Base-by-base conservation (phyloP, 164 flowering plant genomes). In the Stephania yunnanensis region DNA sequence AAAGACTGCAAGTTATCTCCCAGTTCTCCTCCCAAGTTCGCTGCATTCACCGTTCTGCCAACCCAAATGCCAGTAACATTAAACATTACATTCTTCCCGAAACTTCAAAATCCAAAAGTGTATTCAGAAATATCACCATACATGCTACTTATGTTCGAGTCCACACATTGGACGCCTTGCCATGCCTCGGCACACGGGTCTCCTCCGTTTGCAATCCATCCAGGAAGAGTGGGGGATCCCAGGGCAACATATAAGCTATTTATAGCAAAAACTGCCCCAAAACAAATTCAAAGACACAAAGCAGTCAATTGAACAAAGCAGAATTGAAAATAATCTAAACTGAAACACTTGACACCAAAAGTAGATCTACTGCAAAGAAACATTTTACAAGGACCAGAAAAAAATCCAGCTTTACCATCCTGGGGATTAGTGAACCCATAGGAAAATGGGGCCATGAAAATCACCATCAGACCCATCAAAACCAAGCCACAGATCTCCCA, bases 161-260 rank as follows among this genome's bases (percentile, higher is more conserved):
- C 82, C 25, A 86, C 92, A 78, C 98, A 94, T 12, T 71, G 75
- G 17, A 96, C 92, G 0, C 99, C 98, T 80, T 86, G 89, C 99
- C 99, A 96, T n/a, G 50, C 36, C 46, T 89, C 93, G 13, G 71
- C 77, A 80, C 99, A 96, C 0, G 99, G 99, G 83, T 96, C 98
- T 48, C 95, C 97, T 74, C 92, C 99, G 72, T 72, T 52, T 22
- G 87, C 79, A 71, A 85, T 36, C 98, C 98, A 96, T 58, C 95
- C 94, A 67, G 74, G 85, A 73, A 94, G 88, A 42, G 86, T 77
- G 36, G 98, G 99, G 45, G 72, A 77, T 22, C 88, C 91, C 72
- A 96, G 73, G 72, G 97, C 80, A 73, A 77, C 80, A 77, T 86
- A 89, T 76, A 96, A 83, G 81, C 77, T 80, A 74, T 89, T 90